Evolutionary conservation across 208 protist species (phyloP).

Genomic region (Leishmania arabica): DNA sequence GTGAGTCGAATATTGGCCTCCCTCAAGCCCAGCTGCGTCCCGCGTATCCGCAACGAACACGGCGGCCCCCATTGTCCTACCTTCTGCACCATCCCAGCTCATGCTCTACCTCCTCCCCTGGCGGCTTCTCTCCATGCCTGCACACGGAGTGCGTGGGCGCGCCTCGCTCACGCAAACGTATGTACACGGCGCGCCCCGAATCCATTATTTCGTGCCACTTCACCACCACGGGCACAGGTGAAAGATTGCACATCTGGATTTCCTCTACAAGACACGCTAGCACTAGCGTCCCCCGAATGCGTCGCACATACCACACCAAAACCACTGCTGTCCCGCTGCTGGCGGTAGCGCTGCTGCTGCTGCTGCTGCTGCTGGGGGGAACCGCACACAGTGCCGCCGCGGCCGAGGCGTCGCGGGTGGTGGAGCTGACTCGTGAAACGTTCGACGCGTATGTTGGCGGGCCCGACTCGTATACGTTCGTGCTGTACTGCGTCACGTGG

Average conservation of each 20-base stretch:
- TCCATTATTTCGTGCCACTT: background rate
- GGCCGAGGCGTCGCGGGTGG: conserved; percentile 42
- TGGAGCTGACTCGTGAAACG: conserved; percentile 61
- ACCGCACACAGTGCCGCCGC: background rate
- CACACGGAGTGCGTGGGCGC: too few species aligned
- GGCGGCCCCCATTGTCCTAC: background rate
- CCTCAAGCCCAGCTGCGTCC: background rate
- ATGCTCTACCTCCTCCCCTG: background rate
- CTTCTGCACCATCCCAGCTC: background rate
- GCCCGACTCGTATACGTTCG: conserved; percentile 61
- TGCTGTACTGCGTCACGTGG: conserved; percentile 79
- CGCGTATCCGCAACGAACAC: background rate
- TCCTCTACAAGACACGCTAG: background rate
- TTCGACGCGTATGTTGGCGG: conserved; percentile 64
- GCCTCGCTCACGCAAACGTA: background rate
- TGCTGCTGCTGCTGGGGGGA: conserved; percentile 1
- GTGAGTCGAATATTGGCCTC: background rate
- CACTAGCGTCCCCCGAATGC: background rate
- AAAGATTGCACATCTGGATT: background rate
- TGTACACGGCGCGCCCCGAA: background rate
- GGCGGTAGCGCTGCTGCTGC: conserved; percentile 1
- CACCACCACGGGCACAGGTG: background rate
- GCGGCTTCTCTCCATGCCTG: background rate
- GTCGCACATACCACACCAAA: background rate
- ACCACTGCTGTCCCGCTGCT: background rate